Percentiles rank a stretch among this genome's conserved stretches.
Evolutionary conservation across 1,284 basidiomycete genomes (phyloP).

Genomic region (Trichosporon sp.): DNA sequence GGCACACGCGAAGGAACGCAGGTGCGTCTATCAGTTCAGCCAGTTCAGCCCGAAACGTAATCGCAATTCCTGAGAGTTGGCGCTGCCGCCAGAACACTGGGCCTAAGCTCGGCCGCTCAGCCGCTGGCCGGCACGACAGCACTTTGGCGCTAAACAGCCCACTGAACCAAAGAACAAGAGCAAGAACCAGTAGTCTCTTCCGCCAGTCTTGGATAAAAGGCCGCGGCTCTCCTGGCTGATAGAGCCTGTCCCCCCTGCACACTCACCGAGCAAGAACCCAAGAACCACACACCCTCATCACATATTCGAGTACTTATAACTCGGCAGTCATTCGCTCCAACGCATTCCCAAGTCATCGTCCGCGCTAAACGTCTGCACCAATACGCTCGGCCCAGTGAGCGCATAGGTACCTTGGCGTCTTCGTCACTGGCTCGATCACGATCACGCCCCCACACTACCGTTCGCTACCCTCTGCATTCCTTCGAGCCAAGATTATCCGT

Average conservation of each 20-base stretch:
- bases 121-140: background rate
- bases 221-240: constrained; percentile 10
- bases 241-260: background rate
- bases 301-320: background rate
- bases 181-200: background rate
- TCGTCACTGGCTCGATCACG: background rate
- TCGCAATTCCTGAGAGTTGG: background rate
- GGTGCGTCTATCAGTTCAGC: constrained; percentile 11
- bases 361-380: background rate
- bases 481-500: background rate
- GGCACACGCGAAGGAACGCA: background rate
- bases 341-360: background rate
- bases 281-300: background rate
- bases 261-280: background rate
- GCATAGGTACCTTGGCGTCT: background rate
- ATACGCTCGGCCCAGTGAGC: background rate
- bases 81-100: background rate
- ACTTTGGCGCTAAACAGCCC: background rate
- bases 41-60: constrained; percentile 14
- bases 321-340: constrained; percentile 9
- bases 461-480: background rate
- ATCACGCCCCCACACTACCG: background rate
- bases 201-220: constrained; percentile 7
- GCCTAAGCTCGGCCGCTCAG: background rate
- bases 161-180: background rate